phyloP scores from a whole-genome alignment of 2,329 filamentous ascomycete species.

The Pseudonectria foliicola region DNA sequence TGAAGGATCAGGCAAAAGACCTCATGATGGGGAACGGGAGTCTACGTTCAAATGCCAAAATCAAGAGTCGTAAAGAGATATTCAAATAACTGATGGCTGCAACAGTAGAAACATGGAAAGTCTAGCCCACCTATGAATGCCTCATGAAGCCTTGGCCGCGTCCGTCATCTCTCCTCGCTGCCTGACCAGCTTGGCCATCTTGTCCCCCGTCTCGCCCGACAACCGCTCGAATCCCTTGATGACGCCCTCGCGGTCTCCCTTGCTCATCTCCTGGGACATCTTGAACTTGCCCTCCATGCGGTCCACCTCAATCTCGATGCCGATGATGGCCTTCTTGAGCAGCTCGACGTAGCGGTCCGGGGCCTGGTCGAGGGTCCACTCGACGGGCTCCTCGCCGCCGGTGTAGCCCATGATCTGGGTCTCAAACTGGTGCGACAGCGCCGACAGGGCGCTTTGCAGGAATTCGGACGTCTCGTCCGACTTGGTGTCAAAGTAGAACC shows the following conservation, averaged over 20 bases:
- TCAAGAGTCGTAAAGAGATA: too few species aligned
- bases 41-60: too few species aligned
- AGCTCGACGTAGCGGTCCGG: constrained; percentile 49
- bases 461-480: constrained; percentile 35
- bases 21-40: too few species aligned
- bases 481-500: constrained; percentile 44
- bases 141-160: constrained; percentile 11
- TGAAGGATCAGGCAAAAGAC: too few species aligned
- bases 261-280: constrained; percentile 55
- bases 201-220: constrained; percentile 21
- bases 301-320: constrained; percentile 51
- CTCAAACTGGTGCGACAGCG: constrained; percentile 46
- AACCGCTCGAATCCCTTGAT: constrained; percentile 45
- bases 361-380: constrained; percentile 53
- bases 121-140: too few species aligned
- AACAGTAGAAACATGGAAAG: too few species aligned
- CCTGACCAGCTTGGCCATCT: constrained; percentile 27
- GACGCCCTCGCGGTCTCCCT: constrained; percentile 49
- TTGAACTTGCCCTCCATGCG: constrained; percentile 56
- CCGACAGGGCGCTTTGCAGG: constrained; percentile 43
- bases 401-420: constrained; percentile 49
- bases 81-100: too few species aligned
- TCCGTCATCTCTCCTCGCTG: constrained; percentile 23
- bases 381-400: constrained; percentile 24
- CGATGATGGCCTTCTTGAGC: constrained; percentile 52